A percentile compares a stretch with the other conserved stretches of the same genome.
Conservation (phyloP, 1,284 basidiomycete genomes). For the Phellinidium pouzarii region DNA sequence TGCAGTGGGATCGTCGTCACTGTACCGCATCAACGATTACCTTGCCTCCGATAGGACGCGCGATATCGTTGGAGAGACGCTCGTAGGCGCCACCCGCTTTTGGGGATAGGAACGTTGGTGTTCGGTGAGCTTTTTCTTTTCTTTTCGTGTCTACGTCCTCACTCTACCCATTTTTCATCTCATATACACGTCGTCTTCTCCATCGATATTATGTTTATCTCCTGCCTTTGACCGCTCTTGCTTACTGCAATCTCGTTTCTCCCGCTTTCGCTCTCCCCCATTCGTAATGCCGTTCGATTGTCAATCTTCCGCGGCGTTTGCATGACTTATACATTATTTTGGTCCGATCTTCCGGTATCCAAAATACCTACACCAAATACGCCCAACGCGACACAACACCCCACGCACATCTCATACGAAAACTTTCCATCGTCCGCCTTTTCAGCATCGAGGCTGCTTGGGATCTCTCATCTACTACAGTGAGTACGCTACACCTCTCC, state of each 20-base stretch:
- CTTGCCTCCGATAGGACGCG: background rate
- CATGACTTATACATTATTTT: too few species aligned
- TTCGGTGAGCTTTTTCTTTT: background rate
- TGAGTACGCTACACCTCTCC: too few species aligned
- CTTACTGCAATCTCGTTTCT: background rate
- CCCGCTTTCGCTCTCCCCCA: background rate
- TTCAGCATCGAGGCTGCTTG: background rate
- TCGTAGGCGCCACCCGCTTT: background rate
- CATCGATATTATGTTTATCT: background rate
- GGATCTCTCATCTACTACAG: background rate
- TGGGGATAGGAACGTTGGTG: background rate
- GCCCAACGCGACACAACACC: background rate
- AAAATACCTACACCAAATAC: background rate
- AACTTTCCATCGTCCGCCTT: background rate
- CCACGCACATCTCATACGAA: background rate
- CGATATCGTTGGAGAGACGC: background rate
- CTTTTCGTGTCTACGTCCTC: background rate
- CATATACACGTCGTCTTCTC: background rate
- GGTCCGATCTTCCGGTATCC: background rate
- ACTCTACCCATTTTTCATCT: background rate
- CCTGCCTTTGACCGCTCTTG: background rate
- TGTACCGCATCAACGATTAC: background rate
- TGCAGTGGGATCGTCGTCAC: too few species aligned
- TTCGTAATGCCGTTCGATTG: background rate
- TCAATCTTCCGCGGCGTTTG: background rate